Base-by-base conservation (phyloP, 225 moss, liverwort and hornwort species). In the Climacium dendroides region DNA sequence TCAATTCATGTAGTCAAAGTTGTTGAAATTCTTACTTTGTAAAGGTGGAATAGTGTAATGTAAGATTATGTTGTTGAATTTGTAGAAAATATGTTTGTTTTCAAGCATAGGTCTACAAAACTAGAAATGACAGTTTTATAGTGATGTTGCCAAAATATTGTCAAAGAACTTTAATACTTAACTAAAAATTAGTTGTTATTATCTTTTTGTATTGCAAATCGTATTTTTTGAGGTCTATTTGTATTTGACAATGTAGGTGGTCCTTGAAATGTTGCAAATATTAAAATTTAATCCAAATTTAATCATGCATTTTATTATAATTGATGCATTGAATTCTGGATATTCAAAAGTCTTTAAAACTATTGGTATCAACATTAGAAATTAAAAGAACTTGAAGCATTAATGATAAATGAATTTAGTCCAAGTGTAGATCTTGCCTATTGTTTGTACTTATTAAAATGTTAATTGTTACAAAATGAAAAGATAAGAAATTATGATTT, bases 1-100 rank as follows among this genome's bases (percentile, higher is more conserved):
- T 20, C 50, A 52, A 74, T 52, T 13, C 0, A 52, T 20, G 13
- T 0, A 0, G 8, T 52, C 1, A 74, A 5, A 52, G 5, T 50
- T 34, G 13, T 52, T 52, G 22, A 8, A 50, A 19, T 52, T 52
- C 22, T 19, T 22, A 32, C 3, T 2, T 34, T 32, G 2, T 22
- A 52, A 32, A 74, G 13, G 5, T 52, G 1, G 50, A 50, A 1
- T 34, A 50, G 7, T 50, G 1, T 20, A 74, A 13, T 50, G 32
- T 7, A 13, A 32, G 13, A 32, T 32, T 48, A 13, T 48, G 30
- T 0, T 0, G 0, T 74, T 32, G 7, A 74, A 73, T 2, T 20
- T 34, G 8, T 0, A 4, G 2, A 74, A 32, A 34, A 34, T 12
- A 12, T 50, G 1, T 20, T 50, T 32, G 6, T 32, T 48, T 47